Conservation (phyloP, 768 basidiomycete genomes). For the Lanmaoa pseudosensibilis region DNA sequence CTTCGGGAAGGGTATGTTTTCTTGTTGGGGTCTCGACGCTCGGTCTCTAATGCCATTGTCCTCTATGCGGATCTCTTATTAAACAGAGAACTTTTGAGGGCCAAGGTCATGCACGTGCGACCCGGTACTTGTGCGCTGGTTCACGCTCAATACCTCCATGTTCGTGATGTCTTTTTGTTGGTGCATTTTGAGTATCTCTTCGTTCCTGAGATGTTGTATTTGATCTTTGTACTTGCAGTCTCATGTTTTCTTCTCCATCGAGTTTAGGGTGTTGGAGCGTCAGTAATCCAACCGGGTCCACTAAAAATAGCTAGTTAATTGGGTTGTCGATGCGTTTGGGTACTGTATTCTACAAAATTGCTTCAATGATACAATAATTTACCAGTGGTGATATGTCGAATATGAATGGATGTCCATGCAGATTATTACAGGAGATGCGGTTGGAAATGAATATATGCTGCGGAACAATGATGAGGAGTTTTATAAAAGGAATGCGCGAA, state of each 20-base stretch:
- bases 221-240: background rate
- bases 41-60: slow-evolving; percentile 4
- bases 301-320: background rate
- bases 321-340: background rate
- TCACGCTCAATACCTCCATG: background rate
- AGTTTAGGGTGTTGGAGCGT: too few species aligned
- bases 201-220: background rate
- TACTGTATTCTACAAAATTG: slow-evolving; percentile 7
- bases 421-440: background rate
- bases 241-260: background rate
- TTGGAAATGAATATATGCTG: background rate
- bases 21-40: background rate
- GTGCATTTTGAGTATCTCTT: background rate
- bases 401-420: background rate
- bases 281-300: background rate
- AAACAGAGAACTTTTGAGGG: slow-evolving; percentile 25
- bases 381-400: background rate
- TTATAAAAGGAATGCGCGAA: background rate
- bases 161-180: background rate
- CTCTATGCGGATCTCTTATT: background rate
- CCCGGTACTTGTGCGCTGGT: slow-evolving; percentile 1
- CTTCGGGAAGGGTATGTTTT: slow-evolving; percentile 77
- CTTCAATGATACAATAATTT: background rate
- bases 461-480: background rate
- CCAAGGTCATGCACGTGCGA: background rate